Evolutionary conservation across 208 protist species (phyloP), one percentile per base, ranked within the genome.

Genomic region (Leishmania aethiopica): DNA sequence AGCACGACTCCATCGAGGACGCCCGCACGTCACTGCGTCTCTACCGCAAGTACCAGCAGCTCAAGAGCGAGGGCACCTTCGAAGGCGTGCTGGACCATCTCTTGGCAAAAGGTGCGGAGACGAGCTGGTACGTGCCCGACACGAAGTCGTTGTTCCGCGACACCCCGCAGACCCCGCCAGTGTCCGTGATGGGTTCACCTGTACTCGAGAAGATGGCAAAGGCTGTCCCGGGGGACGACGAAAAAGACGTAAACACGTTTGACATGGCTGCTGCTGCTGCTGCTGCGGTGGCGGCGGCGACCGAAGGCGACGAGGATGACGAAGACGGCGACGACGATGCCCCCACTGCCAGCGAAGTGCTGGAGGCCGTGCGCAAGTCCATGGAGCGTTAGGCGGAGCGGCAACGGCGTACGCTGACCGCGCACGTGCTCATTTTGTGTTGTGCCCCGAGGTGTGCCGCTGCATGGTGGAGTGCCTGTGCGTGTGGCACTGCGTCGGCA

Each of bases 1-100:
- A 96, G 81, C 98, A 99, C 90, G 96, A 98, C 92, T 98, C 93
- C 70, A 94, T 99, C 51, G 98, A 99, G 88, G 98, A 99, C 86
- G 97, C 98, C 37, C 88, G 92, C 83, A 98, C 97, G 28, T 98
- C 98, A 28, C 88, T 99, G 76, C 89, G 92, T 17, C 90, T 99
- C 37, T 99, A 98, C 90, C 88, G 97, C 79, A 90, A 90, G 80
- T 98, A 96, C 79, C 79, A 91, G 79, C 84, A 98, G 83, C 87
- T 97, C 45, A 86, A 93, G 84, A 62, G 73, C 15, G 91, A 95
- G 67, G 92, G 94, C 35, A 91, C 80, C 3, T 97, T 99, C 80
- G 92, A 97, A 49, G 77, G 86, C 25, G 90, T 94, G 45, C 84
- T 99, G 40, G 87, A 97, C 67, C 85, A 95, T 40, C 75, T 99